A percentile compares a stretch with the other conserved stretches of the same genome.
Evolutionary conservation across 164 flowering plant species (phyloP).

Genomic region (Chimonanthus salicifolius): DNA sequence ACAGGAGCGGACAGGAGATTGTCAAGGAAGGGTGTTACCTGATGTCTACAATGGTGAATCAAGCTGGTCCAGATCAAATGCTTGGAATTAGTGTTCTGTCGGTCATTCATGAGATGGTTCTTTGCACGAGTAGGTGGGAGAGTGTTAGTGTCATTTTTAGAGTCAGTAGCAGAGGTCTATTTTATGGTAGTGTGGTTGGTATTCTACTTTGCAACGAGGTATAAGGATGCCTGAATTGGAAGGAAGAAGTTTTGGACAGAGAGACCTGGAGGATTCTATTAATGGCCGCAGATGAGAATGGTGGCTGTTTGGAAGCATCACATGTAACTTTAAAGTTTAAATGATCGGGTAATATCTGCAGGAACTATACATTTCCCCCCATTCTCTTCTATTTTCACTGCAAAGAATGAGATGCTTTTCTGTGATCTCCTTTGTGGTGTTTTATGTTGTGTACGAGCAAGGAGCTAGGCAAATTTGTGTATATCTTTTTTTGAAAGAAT

Average conservation of each 20-base stretch:
- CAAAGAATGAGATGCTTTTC: constrained; percentile 9
- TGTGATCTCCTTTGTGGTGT: constrained; percentile 22
- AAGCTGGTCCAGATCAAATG: constrained; percentile 70
- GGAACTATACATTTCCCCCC: constrained; percentile 6
- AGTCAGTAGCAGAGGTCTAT: constrained; percentile 70
- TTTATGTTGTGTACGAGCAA: constrained; percentile 36
- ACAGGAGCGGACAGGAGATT: constrained; percentile 73
- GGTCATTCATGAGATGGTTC: constrained; percentile 50
- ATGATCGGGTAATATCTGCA: constrained; percentile 25
- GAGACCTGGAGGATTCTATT: constrained; percentile 66
- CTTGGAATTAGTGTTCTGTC: constrained; percentile 62
- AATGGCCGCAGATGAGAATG: constrained; percentile 49
- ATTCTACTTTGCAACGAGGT: constrained; percentile 67
- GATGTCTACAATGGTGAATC: constrained; percentile 54
- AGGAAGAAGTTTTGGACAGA: constrained; percentile 67
- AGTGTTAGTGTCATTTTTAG: constrained; percentile 41
- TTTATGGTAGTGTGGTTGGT: constrained; percentile 92
- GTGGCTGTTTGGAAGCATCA: constrained; percentile 13
- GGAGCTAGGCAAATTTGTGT: constrained; percentile 14
- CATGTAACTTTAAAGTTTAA: constrained; percentile 17
- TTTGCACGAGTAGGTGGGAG: constrained; percentile 44
- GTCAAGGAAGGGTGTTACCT: constrained; percentile 81
- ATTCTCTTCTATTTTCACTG: constrained; percentile 20
- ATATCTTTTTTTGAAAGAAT: constrained; percentile 3
- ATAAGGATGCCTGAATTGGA: constrained; percentile 52